Base-by-base conservation (phyloP, 805 yeast genomes). In the Starmerella vaccinii region DNA sequence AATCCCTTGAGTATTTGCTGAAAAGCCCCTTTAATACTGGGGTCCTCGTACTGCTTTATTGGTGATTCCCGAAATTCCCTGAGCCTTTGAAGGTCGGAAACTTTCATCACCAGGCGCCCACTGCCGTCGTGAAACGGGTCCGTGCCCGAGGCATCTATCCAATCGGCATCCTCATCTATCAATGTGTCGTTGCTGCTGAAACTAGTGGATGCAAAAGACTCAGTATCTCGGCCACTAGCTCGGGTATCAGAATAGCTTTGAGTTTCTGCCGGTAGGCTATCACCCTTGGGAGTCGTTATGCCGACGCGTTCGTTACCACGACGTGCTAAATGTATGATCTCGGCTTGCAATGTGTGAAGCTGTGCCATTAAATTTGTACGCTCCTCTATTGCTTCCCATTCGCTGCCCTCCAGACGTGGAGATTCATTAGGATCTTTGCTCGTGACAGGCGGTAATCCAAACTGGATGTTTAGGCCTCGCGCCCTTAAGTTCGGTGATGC, bases 311-410 rank as follows among this genome's bases (percentile, higher is more conserved):
- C 64, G 48, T 63, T 63, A 30, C 60, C 63, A 5, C 59, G 44
- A 13, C 66, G 60, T 6, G 66, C 66, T 12, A 61, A 49, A 44
- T 43, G 56, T 41, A 54, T 56, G 4, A 63, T 50, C 47, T 58
- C 56, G 18, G 56, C 59, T 50, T 61, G 66, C 4, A 62, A 46
- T 10, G 47, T 43, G 10, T 50, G 48, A 30, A 61, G 60, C 49
- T 59, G 60, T 29, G 57, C 57, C 49, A 48, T 34, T 5, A 48
- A 29, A 10, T 18, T 13, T 7, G 35, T 23, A 12, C 49, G 47
- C 22, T 41, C 30, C 42, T 50, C 50, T 19, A 53, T 33, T 8
- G 30, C 35, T 10, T 40, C 39, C 51, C 53, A 50, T 18, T 40
- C 49, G 37, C 19, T 46, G 23, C 30, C 37, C 9, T 45, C 45